phyloP scores from a whole-genome alignment of 768 basidiomycete species.

The Suillus variegatus region DNA sequence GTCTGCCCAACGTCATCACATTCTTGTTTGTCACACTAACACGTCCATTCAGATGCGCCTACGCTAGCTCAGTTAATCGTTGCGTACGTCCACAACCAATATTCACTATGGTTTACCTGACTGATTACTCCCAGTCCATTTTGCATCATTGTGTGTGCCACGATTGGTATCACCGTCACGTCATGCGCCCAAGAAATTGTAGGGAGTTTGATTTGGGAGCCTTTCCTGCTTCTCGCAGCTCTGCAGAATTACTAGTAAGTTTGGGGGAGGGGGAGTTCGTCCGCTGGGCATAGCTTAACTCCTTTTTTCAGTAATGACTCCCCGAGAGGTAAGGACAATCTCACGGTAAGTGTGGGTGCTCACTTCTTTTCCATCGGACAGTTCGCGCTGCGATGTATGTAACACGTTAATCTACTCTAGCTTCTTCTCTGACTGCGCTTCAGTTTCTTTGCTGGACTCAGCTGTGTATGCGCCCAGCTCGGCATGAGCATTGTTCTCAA shows the following conservation, averaged over 20 bases:
- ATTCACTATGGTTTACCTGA: conserved; percentile 7
- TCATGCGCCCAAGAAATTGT: conserved; percentile 15
- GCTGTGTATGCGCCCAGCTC: conserved; percentile 20
- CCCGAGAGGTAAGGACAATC: conserved; percentile 8
- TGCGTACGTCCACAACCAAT: background rate
- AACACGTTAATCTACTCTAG: background rate
- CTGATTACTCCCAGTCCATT: conserved; percentile 12
- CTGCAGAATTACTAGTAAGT: conserved; percentile 22
- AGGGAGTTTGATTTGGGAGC: conserved; percentile 20
- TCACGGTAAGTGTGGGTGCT: background rate
- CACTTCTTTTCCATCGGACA: background rate
- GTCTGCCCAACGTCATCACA: background rate
- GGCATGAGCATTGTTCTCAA: conserved; percentile 22
- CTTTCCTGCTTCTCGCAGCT: conserved; percentile 18
- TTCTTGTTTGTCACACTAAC: background rate
- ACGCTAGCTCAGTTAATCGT: background rate
- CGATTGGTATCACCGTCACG: conserved; percentile 19
- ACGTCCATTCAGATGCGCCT: background rate
- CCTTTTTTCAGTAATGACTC: conserved; percentile 7
- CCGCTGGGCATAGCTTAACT: background rate
- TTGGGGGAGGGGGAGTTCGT: background rate
- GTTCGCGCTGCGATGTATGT: conserved; percentile 15
- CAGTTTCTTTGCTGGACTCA: conserved; percentile 22
- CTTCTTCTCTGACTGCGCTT: conserved; percentile 7
- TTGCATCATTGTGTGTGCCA: conserved; percentile 17